Base-by-base conservation (phyloP, 202 grass and related monocot species). In the Digitaria exilis region DNA sequence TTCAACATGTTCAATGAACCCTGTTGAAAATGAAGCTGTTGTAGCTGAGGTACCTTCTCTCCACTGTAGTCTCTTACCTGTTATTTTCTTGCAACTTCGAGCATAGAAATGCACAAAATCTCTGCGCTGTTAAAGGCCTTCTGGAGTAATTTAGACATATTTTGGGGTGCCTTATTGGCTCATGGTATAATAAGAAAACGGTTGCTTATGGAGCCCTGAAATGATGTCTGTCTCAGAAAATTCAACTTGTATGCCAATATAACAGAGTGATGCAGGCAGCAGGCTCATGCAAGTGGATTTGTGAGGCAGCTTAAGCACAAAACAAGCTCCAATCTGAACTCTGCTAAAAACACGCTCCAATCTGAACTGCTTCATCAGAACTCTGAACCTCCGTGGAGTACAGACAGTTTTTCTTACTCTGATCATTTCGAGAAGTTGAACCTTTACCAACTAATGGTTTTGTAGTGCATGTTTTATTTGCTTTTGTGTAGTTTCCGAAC, bases 1-100 rank as follows among this genome's bases (percentile, higher is more conserved):
- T 67, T 98, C 96, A 30, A 98, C 96, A n/a, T 98, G 96, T 77
- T 98, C 92, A 75, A 92, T 98, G 96, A 98, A 98, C 89, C 96
- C 96, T 51, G 85, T 98, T 84, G 96, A 98, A 90, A 95, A 98
- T 87, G 96, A 95, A 85, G 96, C 91, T 81, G 96, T 94, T 59
- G 79, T 96, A 58, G 89, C 89, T 22, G 96, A 96, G 92, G 96
- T 95, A 45, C 77, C 29, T 22, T 26, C 39, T 44, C 29, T 78
- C 17, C 9, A 72, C 22, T 76, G 25, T 69, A 75, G 49, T 17
- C 58, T 57, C 12, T 62, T 62, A 54, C 63, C 58, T 80, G 56
- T 64, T 85, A 77, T 56, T 22, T 24, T 56, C 69, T 35, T 17
- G 62, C 12, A 18, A 50, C 35, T 78, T 78, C 17, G 78, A 22